Evolutionary conservation across 1,139 yeast genomes (phyloP).

Genomic region (Protomyces macrosporus): DNA sequence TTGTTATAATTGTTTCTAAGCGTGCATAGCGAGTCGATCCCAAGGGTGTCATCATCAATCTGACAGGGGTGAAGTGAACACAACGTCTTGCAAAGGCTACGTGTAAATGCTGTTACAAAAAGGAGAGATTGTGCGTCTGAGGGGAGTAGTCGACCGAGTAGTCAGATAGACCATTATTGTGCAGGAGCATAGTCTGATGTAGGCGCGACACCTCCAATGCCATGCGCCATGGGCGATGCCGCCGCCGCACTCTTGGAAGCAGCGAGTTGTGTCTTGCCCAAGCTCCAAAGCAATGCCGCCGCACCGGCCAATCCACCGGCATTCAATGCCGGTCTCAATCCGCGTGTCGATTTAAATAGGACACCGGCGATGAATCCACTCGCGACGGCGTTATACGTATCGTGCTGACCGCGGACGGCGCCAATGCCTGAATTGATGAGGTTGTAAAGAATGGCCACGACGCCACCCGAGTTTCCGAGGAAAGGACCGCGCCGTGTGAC

Average conservation of each 20-base stretch:
- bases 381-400: conserved; percentile 70
- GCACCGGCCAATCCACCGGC: conserved; percentile 80
- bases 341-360: conserved; percentile 76
- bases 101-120: background rate
- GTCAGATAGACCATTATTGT: background rate
- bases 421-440: conserved; percentile 75
- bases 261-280: conserved; percentile 51
- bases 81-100: background rate
- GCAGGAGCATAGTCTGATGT: background rate
- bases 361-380: conserved; percentile 96
- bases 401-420: conserved; percentile 79
- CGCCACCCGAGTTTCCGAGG: conserved; percentile 92
- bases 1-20: background rate
- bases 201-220: background rate
- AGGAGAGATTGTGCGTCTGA: background rate
- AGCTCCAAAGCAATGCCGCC: conserved; percentile 93
- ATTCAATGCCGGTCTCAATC: conserved; percentile 80
- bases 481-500: conserved; percentile 94
- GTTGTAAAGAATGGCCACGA: conserved; percentile 82
- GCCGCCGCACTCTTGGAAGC: background rate
- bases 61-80: background rate
- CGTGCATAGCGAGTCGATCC: background rate
- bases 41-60: background rate
- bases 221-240: background rate
- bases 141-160: background rate